phyloP scores from a whole-genome alignment of 2,329 filamentous ascomycete species.

The Hymenoscyphus albidus region DNA sequence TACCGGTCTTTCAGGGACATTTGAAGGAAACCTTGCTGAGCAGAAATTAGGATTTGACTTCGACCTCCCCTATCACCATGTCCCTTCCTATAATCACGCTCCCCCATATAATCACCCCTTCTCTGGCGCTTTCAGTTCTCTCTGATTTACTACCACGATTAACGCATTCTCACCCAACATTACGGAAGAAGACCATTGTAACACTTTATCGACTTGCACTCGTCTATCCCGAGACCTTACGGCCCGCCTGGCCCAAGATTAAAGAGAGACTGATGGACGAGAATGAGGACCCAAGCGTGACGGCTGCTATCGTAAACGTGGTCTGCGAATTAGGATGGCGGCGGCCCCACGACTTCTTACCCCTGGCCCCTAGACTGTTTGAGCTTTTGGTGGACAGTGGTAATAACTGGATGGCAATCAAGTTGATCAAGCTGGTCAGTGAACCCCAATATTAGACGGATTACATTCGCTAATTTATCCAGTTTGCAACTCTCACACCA shows the following conservation, averaged over 20 bases:
- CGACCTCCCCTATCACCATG: constrained; percentile 70
- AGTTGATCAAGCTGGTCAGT: constrained; percentile 89
- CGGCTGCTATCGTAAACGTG: constrained; percentile 93
- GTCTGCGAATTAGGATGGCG: constrained; percentile 95
- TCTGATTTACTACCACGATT: constrained; percentile 82
- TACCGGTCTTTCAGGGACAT: constrained; percentile 30
- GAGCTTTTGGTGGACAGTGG: constrained; percentile 86
- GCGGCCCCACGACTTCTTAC: constrained; percentile 87
- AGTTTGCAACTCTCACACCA: constrained; percentile 94
- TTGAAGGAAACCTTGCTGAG: constrained; percentile 14
- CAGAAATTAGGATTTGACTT: constrained; percentile 60
- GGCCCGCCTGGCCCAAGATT: constrained; percentile 94
- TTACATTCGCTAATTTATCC: constrained; percentile 10
- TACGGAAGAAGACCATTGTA: constrained; percentile 94
- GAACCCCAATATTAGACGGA: neutral
- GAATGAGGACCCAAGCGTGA: constrained; percentile 86
- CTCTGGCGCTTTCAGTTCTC: constrained; percentile 83
- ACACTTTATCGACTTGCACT: constrained; percentile 89
- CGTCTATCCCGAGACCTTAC: constrained; percentile 92
- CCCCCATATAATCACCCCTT: constrained; percentile 92
- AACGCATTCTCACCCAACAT: constrained; percentile 76
- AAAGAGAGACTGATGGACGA: constrained; percentile 91
- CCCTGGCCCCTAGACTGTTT: constrained; percentile 85
- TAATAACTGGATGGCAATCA: constrained; percentile 99
- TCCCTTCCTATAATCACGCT: constrained; percentile 82